Evolutionary conservation across 2,329 filamentous ascomycete species (phyloP), one percentile per base, ranked within the genome.

Genomic region (Xylaria sp.): DNA sequence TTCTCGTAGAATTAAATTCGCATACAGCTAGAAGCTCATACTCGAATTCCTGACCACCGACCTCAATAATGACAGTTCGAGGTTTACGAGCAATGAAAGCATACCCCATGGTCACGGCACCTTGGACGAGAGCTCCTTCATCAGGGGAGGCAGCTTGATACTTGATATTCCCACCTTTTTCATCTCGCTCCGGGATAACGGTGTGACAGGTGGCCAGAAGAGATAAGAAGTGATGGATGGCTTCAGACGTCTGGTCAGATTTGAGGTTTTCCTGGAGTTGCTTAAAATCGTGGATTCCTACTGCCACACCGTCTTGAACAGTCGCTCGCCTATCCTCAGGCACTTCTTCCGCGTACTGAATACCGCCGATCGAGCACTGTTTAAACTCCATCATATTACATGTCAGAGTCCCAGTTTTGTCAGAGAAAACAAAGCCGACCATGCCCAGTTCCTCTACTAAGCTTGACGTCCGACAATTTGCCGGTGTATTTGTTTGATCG

Each of bases 341-440:
- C 1, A 98, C 90, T 52, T 95, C 93, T 63, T 96, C 94, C 13
- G 93, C 92, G 78, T 99, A 99, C 81, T 97, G 95, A 63, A 98
- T 91, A 31, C 96, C 96, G 31, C 90, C 93, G 77, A 99, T 98
- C 0, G 92, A 92, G 77, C 93, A 97, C 81, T 98, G 94, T 79
- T 94, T 94, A 81, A 98, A 99, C 80, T 98, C 95, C 96, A 99
- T 98, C 87, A 94, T 91, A 78, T 98, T 98, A 82, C 94, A 97
- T n/a, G 95, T 98, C 76, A 98, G 84, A 3, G 95, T 98, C 52
- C 95, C 95, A 1, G 95, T 98, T 84, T 98, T 98, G 84, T 98
- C 95, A 0, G 94, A 98, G 80, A 99, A 99, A 72, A 99, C 96
- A 77, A 97, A 99, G 78, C 98, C 96, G 54, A 99, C 97, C 87